Evolutionary conservation across 805 yeast genomes (phyloP).

Genomic region (Saturnispora dispora): DNA sequence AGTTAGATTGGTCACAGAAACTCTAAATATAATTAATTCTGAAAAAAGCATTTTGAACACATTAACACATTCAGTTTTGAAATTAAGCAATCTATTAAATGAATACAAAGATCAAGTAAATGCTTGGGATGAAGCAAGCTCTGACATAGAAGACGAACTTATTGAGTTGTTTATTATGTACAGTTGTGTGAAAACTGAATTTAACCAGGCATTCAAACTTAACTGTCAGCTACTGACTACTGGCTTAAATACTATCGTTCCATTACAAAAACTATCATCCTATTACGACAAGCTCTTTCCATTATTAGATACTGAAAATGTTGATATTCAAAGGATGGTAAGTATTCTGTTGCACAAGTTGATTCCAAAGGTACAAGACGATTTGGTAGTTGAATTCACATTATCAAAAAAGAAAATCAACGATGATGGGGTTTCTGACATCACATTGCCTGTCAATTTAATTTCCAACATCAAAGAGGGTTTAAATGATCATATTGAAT

Average conservation of each 20-base stretch:
- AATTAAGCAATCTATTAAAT: slow-evolving; percentile 29
- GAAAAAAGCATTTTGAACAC: slow-evolving; percentile 25
- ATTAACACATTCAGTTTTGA: slow-evolving; percentile 39
- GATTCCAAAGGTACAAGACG: slow-evolving; percentile 44
- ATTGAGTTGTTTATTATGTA: slow-evolving; percentile 32
- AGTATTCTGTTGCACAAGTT: slow-evolving; percentile 31
- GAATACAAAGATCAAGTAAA: slow-evolving; percentile 25
- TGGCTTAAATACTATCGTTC: slow-evolving; percentile 17
- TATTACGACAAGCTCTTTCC: slow-evolving; percentile 31
- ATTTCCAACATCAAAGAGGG: slow-evolving; percentile 27
- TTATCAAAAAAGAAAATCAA: slow-evolving; percentile 34
- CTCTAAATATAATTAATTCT: slow-evolving; percentile 31
- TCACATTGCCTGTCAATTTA: slow-evolving; percentile 34
- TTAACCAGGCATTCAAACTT: slow-evolving; percentile 27
- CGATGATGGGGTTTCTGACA: slow-evolving; percentile 24
- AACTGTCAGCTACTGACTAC: slow-evolving; percentile 28
- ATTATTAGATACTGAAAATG: slow-evolving; percentile 21
- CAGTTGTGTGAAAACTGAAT: background rate
- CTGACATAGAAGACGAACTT: slow-evolving; percentile 33
- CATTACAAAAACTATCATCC: slow-evolving; percentile 25
- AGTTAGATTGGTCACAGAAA: slow-evolving; percentile 33
- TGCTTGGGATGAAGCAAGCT: slow-evolving; percentile 27
- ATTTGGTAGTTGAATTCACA: slow-evolving; percentile 52
- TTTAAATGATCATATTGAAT: slow-evolving; percentile 31
- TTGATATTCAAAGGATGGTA: slow-evolving; percentile 37